Evolutionary conservation across 2,329 filamentous ascomycete genomes (phyloP).

Genomic region (Pseudogymnoascus sp.): DNA sequence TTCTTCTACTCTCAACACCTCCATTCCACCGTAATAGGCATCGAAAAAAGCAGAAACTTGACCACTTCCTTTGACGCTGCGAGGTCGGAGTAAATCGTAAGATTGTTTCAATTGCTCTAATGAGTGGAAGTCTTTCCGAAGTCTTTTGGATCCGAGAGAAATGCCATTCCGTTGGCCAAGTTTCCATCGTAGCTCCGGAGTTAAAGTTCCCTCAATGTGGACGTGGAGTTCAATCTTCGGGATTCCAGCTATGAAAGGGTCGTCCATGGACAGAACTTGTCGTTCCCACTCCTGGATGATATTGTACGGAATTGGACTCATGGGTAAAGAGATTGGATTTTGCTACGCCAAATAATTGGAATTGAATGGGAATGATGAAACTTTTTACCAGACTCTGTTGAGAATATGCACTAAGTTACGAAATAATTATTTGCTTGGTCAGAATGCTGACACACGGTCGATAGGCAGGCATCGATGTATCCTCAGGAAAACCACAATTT

Average conservation of each 20-base stretch:
- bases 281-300: background rate
- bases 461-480: too few relatives aligned
- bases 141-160: constrained; percentile 36
- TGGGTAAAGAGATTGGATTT: background rate
- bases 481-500: too few relatives aligned
- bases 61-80: constrained; percentile 8
- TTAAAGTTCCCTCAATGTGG: constrained; percentile 68
- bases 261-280: background rate
- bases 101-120: constrained; percentile 41
- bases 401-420: too few relatives aligned
- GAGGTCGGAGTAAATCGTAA: constrained; percentile 54
- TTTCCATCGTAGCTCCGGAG: constrained; percentile 59
- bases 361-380: background rate
- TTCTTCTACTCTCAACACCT: constrained; percentile 52
- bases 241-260: constrained; percentile 50
- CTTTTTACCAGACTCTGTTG: too few relatives aligned
- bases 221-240: constrained; percentile 78
- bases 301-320: background rate
- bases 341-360: background rate
- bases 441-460: too few relatives aligned
- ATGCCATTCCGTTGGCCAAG: constrained; percentile 61
- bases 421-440: too few relatives aligned
- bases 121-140: constrained; percentile 49
- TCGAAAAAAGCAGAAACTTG: constrained; percentile 48
- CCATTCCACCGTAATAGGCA: constrained; percentile 71